phyloP scores from a whole-genome alignment of 208 protist species.

The Strigomonas culicis region DNA sequence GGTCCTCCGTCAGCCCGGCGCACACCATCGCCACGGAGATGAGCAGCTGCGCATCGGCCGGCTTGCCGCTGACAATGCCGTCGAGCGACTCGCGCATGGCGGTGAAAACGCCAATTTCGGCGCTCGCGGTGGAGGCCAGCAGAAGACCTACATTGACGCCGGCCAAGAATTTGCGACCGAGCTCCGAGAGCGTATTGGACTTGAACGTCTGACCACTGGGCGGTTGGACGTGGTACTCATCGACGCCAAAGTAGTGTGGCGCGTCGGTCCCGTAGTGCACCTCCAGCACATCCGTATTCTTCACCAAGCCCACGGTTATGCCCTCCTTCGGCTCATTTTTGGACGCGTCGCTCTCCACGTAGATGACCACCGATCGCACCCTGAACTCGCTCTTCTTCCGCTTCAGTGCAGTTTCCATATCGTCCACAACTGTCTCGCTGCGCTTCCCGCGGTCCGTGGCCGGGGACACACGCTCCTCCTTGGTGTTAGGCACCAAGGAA shows the following conservation, averaged over 20 bases:
- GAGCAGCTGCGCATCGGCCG: conserved; percentile 33
- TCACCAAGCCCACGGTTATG: conserved; percentile 12
- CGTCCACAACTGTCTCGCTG: background rate
- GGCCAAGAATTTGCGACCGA: conserved; percentile 46
- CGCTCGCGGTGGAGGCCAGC: conserved; percentile 34
- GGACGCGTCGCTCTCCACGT: background rate
- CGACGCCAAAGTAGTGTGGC: conserved; percentile 53
- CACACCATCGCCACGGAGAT: conserved; percentile 34
- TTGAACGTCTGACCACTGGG: conserved; percentile 1
- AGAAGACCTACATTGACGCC: conserved; percentile 60
- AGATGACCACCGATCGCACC: conserved; percentile 12
- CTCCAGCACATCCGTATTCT: conserved; percentile 25
- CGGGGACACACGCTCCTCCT: background rate
- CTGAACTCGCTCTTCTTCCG: background rate
- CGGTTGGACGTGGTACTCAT: conserved; percentile 50
- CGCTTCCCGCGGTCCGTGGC: background rate
- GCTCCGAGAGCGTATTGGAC: conserved; percentile 41
- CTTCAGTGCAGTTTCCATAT: conserved; percentile 3
- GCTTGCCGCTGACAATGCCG: conserved; percentile 31
- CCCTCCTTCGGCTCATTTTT: background rate
- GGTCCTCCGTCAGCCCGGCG: conserved; percentile 40
- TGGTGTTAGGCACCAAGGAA: background rate
- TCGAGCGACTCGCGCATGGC: conserved; percentile 37
- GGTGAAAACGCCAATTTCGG: conserved; percentile 22
- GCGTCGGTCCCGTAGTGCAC: conserved; percentile 28